A percentile compares a stretch with the other conserved stretches of the same genome.
Evolutionary conservation across 2,329 filamentous ascomycete species (phyloP).

Genomic region (Fusarium algeriense): DNA sequence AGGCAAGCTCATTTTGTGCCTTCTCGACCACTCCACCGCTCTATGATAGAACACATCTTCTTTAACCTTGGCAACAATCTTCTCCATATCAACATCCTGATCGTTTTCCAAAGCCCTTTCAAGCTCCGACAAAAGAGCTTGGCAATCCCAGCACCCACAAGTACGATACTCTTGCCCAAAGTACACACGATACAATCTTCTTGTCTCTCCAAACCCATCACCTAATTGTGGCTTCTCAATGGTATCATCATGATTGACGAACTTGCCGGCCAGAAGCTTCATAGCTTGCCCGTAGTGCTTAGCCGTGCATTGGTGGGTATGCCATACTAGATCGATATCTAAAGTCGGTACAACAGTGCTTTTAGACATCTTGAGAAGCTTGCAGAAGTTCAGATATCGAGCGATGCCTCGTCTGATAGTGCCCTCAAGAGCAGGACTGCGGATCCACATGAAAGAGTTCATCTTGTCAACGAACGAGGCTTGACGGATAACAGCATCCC

Average conservation of each 20-base stretch:
- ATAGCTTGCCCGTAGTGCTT: conserved; percentile 43
- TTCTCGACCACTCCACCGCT: conserved; percentile 31
- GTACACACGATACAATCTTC: conserved; percentile 45
- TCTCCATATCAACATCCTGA: conserved; percentile 12
- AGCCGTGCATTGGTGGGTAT: conserved; percentile 57
- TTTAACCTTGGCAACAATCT: conserved; percentile 6
- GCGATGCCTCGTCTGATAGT: conserved; percentile 52
- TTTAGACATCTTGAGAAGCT: conserved; percentile 45
- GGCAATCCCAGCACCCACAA: conserved; percentile 56
- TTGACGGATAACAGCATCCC: conserved; percentile 54
- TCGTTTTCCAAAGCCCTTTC: conserved; percentile 16
- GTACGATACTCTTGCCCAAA: conserved; percentile 53
- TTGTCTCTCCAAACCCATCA: conserved; percentile 48
- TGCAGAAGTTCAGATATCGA: conserved; percentile 56
- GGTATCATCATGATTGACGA: conserved; percentile 57
- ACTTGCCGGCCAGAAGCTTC: conserved; percentile 34
- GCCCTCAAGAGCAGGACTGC: conserved; percentile 50
- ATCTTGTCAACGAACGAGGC: conserved; percentile 57
- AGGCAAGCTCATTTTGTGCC: background rate
- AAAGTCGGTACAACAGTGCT: conserved; percentile 55
- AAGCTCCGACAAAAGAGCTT: conserved; percentile 47
- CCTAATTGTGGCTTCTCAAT: conserved; percentile 47
- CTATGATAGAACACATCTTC: conserved; percentile 34
- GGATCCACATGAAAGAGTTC: conserved; percentile 55
- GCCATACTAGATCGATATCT: conserved; percentile 59